Evolutionary conservation across 2,329 filamentous ascomycete genomes (phyloP), one percentile per base, ranked within the genome.

Genomic region (Myriosclerotinia scirpicola): DNA sequence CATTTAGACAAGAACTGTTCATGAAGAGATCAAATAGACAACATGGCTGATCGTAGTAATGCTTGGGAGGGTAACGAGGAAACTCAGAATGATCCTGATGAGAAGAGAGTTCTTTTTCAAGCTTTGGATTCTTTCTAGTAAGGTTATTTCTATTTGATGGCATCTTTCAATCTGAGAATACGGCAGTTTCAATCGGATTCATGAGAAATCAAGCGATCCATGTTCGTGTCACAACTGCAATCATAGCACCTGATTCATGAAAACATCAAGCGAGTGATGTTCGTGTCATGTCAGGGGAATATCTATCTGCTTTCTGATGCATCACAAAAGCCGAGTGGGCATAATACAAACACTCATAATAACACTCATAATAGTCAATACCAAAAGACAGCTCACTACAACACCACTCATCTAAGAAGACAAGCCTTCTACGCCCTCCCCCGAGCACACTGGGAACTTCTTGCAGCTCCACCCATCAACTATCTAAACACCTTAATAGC

Each of bases 351-450:
- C 12, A 60, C 44, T 22, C 38, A 38, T 15, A 58, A 42, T 65
- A 42, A 67, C 65, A 34, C 53, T n/a, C 36, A 38, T 52, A 67
- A 22, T 72, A 96, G 92, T 65, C 91, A 93, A 79, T 97, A 97
- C 77, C 89, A 91, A 70, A 90, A 89, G 73, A 86, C 88, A 34
- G 90, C 93, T 6, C 94, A 98, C 77, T 90, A 90, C 80, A 96
- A 96, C 78, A 89, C 91, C 70, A 98, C 94, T 5, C 94, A 98
- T 78, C 84, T 93, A 22, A 89, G 95, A 30, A 88, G 96, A 38
- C 93, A 95, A 78, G 90, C 92, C 17, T 97, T 99, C 79, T 99
- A 98, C 77, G 91, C 93, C 11, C 83, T 99, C 7, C 92, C 94
- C 1, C 87, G 89, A 67, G 81, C 84, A 1, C 93, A 99, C 77